A percentile compares a stretch with the other conserved stretches of the same genome.
Conservation (phyloP, 495 filamentous ascomycete species). For the Lasiosphaeria hispida region DNA sequence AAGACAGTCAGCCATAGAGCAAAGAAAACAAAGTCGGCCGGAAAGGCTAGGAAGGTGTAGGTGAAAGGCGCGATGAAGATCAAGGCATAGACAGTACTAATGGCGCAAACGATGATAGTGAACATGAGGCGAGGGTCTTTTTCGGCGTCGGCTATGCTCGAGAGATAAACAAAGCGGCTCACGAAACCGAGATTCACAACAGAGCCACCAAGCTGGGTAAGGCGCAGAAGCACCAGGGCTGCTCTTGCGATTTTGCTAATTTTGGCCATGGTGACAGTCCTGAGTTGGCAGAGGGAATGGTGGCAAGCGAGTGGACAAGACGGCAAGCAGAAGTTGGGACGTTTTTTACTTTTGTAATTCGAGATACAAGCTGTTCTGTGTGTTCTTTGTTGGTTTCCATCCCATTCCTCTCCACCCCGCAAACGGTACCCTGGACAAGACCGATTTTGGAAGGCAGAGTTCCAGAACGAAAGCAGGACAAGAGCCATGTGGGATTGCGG, state of each 20-base stretch:
- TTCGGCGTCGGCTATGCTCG: constrained; percentile 4
- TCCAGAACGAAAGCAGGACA: no score
- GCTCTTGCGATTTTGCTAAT: constrained; percentile 2
- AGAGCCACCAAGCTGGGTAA: constrained; percentile 23
- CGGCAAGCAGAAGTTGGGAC: no score
- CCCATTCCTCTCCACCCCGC: no score
- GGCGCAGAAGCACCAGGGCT: constrained; percentile 15
- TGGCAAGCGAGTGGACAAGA: no score
- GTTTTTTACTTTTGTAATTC: no score
- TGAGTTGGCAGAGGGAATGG: background rate
- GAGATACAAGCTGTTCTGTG: no score
- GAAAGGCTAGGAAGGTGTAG: constrained; percentile 22
- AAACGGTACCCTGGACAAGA: no score
- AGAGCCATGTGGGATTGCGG: no score
- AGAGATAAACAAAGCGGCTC: constrained; percentile 14
- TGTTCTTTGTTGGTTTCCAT: no score
- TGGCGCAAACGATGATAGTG: constrained; percentile 15
- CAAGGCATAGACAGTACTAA: constrained; percentile 22
- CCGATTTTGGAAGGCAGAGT: no score
- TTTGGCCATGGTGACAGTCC: constrained; percentile 12
- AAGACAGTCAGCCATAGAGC: constrained; percentile 28
- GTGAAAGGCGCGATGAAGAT: constrained; percentile 26
- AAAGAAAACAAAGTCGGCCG: constrained; percentile 25
- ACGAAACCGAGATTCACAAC: constrained; percentile 25
- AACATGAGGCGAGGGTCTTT: constrained; percentile 24